phyloP scores from a whole-genome alignment of 257 asterid genomes.

The Cordia subcordata region DNA sequence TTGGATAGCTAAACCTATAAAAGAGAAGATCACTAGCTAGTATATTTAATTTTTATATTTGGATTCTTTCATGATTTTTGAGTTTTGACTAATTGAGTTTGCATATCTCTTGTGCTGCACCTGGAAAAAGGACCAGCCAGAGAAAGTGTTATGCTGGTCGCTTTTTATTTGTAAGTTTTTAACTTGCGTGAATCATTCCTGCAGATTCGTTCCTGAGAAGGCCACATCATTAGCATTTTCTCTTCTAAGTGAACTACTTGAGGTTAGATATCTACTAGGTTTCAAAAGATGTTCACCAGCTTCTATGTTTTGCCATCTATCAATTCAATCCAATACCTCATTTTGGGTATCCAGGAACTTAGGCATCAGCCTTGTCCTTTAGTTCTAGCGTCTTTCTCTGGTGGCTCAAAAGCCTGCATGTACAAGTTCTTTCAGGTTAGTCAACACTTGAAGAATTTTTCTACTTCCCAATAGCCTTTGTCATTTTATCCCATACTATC shows the following conservation, averaged over 20 bases:
- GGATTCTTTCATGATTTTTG: no score
- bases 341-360: constrained; percentile 47
- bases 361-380: constrained; percentile 64
- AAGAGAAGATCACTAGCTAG: no score
- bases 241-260: constrained; percentile 54
- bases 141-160: no score
- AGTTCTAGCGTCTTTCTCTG: constrained; percentile 65
- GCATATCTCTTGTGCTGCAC: no score
- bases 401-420: constrained; percentile 95
- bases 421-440: constrained; percentile 84
- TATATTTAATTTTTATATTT: no score
- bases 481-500: not conserved
- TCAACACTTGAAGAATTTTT: constrained; percentile 1
- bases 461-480: not conserved
- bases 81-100: no score
- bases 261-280: constrained; percentile 40
- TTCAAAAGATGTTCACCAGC: not conserved
- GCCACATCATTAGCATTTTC: constrained; percentile 78
- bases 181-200: constrained; percentile 15
- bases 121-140: no score
- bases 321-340: not conserved
- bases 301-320: not conserved
- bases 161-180: not conserved
- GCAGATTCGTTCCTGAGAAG: constrained; percentile 77
- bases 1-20: no score